Percentiles rank a stretch among this genome's conserved stretches.
These are phyloP conservation scores for Cydonia oblonga DNA, from an alignment of 331 rosid genomes.

Conservation along the genomic window DNA sequence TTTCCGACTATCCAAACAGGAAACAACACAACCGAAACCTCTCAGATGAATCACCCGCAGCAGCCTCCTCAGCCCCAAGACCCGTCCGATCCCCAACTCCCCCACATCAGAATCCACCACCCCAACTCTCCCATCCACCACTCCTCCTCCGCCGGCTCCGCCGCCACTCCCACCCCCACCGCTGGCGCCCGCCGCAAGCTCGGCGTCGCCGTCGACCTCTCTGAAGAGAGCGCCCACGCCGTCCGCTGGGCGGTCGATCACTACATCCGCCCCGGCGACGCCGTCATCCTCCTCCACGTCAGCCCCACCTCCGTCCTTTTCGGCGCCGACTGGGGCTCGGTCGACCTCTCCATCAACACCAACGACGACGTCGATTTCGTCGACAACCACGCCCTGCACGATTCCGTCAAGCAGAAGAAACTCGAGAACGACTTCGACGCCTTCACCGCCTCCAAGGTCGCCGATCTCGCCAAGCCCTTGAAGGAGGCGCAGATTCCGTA, in stretches of 20 bases:
- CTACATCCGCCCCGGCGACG: constrained; percentile 92
- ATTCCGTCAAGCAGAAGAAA: constrained; percentile 32
- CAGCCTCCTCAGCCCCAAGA: constrained; percentile 26
- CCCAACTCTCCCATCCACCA: constrained; percentile 49
- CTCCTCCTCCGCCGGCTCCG: constrained; percentile 9
- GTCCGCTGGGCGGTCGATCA: constrained; percentile 92
- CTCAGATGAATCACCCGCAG: constrained; percentile 44
- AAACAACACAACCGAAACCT: background rate
- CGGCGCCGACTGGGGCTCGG: constrained; percentile 97
- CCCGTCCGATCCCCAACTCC: constrained; percentile 67
- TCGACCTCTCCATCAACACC: constrained; percentile 57
- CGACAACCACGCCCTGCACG: background rate
- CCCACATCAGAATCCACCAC: constrained; percentile 80
- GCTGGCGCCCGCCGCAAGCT: constrained; percentile 94
- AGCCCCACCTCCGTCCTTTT: constrained; percentile 90
- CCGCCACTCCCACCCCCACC: constrained; percentile 75
- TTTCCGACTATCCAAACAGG: background rate
- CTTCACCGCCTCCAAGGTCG: constrained; percentile 60
- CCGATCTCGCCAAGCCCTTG: constrained; percentile 63
- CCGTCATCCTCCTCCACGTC: constrained; percentile 94
- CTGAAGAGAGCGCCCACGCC: constrained; percentile 90
- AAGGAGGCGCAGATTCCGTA: constrained; percentile 81
- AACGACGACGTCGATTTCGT: constrained; percentile 25
- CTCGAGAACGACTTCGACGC: constrained; percentile 74
- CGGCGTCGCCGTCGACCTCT: constrained; percentile 92